Evolutionary conservation across 768 basidiomycete genomes (phyloP), one percentile per base, ranked within the genome.

Genomic region (Serendipita sp.): DNA sequence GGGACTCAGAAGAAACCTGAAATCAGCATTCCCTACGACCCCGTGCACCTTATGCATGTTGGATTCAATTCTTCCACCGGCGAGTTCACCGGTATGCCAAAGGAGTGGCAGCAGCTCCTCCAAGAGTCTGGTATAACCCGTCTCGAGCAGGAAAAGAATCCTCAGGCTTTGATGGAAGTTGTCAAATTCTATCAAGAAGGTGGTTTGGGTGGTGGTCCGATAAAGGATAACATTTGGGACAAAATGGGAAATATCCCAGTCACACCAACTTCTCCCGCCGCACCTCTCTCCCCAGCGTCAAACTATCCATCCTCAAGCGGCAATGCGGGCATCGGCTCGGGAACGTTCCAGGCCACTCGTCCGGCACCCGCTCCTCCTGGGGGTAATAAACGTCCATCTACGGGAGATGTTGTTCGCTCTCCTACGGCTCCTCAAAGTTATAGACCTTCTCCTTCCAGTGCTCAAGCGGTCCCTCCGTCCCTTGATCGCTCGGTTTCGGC

Each of bases 1-100:
- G 85, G 81, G 71, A 78, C 81, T 64, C 80, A 81, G 44, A 91
- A 88, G 74, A 82, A 87, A 11, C 84, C 82, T 13, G 92, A 95
- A 75, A 98, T 99, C 78, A 92, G 90, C 72, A 94, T 93, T 0
- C 96, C 96, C 0, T 98, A 95, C 73, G 96, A 99, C 75, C 96
- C 96, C 36, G 95, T 98, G 44, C 95, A 98, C 77, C 87, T 99
- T 70, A 98, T 96, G 2, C 96, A 99, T 72, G 96, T 99, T 72
- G 95, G 95, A 66, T 98, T 97, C 83, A 97, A 99, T 74, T 90
- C 91, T 3, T 95, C 91, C 64, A 98, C 95, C 0, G 96, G 96
- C 65, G 95, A 99, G 75, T 98, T 94, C 76, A 93, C 91, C 6
- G 96, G 96, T 2, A 79, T 99, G 36, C 96, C 96, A 2, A 95